Conservation (phyloP, 108 stramenopile genomes). For the Skeletonema potamos region DNA sequence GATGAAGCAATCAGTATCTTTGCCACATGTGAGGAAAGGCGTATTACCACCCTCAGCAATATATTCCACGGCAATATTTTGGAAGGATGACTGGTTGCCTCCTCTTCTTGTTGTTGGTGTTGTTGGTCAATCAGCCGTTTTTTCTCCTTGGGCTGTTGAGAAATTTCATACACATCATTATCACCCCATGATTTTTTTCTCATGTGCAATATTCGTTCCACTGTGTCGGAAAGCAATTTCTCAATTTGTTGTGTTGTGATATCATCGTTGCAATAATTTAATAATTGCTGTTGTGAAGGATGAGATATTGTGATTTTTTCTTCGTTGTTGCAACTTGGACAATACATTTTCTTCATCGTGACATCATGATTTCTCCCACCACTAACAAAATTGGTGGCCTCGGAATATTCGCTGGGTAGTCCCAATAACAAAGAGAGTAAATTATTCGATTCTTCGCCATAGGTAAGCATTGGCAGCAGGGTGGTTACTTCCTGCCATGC, state of each 20-base stretch:
- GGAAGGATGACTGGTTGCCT: not conserved
- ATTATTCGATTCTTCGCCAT: constrained; percentile 35
- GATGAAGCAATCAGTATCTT: not conserved
- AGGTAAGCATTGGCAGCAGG: constrained; percentile 24
- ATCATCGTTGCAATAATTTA: not conserved
- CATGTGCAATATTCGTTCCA: not conserved
- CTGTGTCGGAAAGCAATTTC: not conserved
- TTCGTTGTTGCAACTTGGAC: not conserved
- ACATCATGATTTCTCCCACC: not conserved
- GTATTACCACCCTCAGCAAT: constrained; percentile 29
- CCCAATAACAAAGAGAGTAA: constrained; percentile 13
- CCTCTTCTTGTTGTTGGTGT: not conserved
- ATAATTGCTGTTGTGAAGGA: not conserved
- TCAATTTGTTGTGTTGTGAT: not conserved
- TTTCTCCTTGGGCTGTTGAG: not conserved
- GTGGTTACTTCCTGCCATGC: constrained; percentile 25
- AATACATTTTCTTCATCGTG: not conserved
- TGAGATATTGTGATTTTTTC: not conserved
- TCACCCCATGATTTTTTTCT: not conserved
- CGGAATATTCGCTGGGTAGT: not conserved
- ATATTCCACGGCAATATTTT: constrained; percentile 29
- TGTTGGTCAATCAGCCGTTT: not conserved
- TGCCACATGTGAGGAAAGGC: constrained; percentile 24
- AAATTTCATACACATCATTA: not conserved
- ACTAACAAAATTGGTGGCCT: not conserved